Evolutionary conservation across 805 yeast species (phyloP).

Genomic region (Starmerella apis): DNA sequence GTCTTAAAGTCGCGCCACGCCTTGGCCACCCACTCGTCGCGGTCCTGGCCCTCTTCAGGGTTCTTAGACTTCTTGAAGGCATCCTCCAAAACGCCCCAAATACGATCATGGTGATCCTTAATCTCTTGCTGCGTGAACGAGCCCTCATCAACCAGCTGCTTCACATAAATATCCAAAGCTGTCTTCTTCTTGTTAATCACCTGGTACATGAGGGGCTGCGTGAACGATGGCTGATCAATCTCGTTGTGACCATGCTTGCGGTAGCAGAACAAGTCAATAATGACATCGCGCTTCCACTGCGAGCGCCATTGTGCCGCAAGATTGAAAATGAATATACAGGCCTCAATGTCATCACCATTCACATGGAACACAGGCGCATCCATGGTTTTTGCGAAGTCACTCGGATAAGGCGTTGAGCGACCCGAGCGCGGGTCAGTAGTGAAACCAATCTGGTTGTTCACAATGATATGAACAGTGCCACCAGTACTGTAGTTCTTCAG

Average conservation of each 20-base stretch:
- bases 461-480: slow-evolving; percentile 93
- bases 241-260: slow-evolving; percentile 98
- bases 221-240: slow-evolving; percentile 98
- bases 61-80: slow-evolving; percentile 81
- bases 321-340: slow-evolving; percentile 80
- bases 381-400: slow-evolving; percentile 91
- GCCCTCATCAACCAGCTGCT: slow-evolving; percentile 71
- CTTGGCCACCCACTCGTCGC: slow-evolving; percentile 87
- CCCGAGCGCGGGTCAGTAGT: slow-evolving; percentile 97
- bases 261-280: slow-evolving; percentile 95
- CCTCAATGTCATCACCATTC: slow-evolving; percentile 95
- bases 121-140: slow-evolving; percentile 83
- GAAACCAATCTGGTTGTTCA: slow-evolving; percentile 98
- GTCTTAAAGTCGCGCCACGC: slow-evolving; percentile 99
- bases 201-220: slow-evolving; percentile 96
- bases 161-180: slow-evolving; percentile 75
- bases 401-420: slow-evolving; percentile 95
- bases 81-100: slow-evolving; percentile 88
- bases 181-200: slow-evolving; percentile 80
- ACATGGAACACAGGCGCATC: slow-evolving; percentile 99
- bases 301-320: slow-evolving; percentile 99
- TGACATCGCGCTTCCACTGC: slow-evolving; percentile 90
- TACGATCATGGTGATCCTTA: slow-evolving; percentile 95
- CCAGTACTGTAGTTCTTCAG: slow-evolving; percentile 96
- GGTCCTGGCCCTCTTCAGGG: slow-evolving; percentile 69